Conservation (phyloP, 169 alveolate genomes). For the Babesia bovis region DNA sequence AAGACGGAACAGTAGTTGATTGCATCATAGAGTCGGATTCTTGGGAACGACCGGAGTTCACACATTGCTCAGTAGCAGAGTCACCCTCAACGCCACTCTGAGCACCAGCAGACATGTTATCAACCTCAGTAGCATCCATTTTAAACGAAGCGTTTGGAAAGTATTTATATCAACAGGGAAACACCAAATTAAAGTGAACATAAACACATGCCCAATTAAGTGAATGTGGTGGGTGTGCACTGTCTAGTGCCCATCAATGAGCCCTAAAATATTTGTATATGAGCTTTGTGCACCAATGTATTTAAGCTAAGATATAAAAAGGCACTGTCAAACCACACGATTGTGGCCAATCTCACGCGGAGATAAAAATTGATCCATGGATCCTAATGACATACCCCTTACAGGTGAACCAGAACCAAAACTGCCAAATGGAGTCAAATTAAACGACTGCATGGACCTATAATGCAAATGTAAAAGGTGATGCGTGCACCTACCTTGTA, state of each 20-base stretch:
- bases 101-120: background rate
- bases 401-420: background rate
- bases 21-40: background rate
- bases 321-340: background rate
- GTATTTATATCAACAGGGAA: background rate
- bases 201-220: background rate
- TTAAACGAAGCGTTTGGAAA: background rate
- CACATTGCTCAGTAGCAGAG: constrained; percentile 7
- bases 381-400: background rate
- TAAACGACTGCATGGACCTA: background rate
- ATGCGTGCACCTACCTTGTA: constrained; percentile 4
- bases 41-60: constrained; percentile 18
- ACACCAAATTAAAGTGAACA: background rate
- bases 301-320: background rate
- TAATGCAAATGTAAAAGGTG: background rate
- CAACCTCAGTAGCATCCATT: constrained; percentile 4
- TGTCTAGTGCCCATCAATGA: constrained; percentile 14
- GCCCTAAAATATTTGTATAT: background rate
- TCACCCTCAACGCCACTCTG: background rate
- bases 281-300: background rate
- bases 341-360: constrained; percentile 3
- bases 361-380: background rate
- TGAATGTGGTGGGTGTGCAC: constrained; percentile 37
- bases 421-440: constrained; percentile 9
- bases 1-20: background rate